Evolutionary conservation across 805 yeast genomes (phyloP).

Genomic region (Schwanniomyces polymorphus): DNA sequence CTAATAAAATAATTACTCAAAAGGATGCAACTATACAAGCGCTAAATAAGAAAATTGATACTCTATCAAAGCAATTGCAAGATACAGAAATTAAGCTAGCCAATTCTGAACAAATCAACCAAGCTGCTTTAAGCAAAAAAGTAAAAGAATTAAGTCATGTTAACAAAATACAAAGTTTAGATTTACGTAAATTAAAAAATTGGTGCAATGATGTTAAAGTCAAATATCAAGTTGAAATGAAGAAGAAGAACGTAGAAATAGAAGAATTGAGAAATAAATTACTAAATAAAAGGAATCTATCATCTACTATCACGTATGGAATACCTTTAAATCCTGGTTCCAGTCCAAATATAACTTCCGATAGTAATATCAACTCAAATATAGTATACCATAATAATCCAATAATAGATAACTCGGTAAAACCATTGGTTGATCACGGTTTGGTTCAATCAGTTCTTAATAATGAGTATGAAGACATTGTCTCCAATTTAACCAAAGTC

Average conservation of each 20-base stretch:
- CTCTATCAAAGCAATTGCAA: conserved; percentile 18
- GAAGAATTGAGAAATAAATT: conserved; percentile 33
- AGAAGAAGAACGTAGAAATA: conserved; percentile 31
- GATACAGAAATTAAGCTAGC: conserved; percentile 16
- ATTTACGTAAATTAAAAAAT: conserved; percentile 24
- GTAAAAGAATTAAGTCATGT: conserved; percentile 15
- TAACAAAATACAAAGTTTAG: conserved; percentile 28
- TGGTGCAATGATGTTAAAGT: conserved; percentile 29
- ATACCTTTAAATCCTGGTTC: conserved; percentile 12
- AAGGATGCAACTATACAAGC: conserved; percentile 28
- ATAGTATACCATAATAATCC: conserved; percentile 33
- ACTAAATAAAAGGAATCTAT: conserved; percentile 30
- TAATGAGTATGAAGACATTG: conserved; percentile 30
- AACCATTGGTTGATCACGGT: not conserved
- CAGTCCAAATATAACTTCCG: conserved; percentile 3
- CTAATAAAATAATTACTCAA: conserved; percentile 25
- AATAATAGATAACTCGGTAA: conserved; percentile 20
- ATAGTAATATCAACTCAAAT: conserved; percentile 17
- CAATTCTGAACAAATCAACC: conserved; percentile 17
- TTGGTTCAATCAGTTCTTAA: conserved; percentile 14
- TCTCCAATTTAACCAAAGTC: conserved; percentile 31
- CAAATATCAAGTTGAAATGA: conserved; percentile 36
- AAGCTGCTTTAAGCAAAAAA: conserved; percentile 12
- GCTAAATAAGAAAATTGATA: conserved; percentile 19
- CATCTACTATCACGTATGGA: conserved; percentile 28